Percentiles rank a stretch among this genome's conserved stretches.
These are phyloP conservation scores for Nakazawaea ishiwadae DNA, from an alignment of 805 yeast species.

Conservation along the genomic window DNA sequence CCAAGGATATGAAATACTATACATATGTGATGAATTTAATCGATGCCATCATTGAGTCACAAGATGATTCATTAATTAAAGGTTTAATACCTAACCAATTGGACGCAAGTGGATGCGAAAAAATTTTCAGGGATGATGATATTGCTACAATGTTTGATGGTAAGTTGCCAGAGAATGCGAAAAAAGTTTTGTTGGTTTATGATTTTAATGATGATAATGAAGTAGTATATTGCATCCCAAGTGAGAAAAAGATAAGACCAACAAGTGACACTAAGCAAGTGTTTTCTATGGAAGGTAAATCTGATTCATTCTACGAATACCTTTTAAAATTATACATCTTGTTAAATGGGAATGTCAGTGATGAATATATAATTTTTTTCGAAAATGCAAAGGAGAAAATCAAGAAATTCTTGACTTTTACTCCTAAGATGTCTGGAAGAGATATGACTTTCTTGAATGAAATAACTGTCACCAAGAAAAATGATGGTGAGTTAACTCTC, in stretches of 20 bases:
- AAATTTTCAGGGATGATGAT: slow-evolving; percentile 7
- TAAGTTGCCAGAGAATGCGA: neutral
- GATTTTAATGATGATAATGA: slow-evolving; percentile 11
- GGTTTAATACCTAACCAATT: slow-evolving; percentile 39
- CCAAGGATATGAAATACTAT: slow-evolving; percentile 42
- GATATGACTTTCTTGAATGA: slow-evolving; percentile 16
- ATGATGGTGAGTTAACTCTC: slow-evolving; percentile 14
- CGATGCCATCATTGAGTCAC: slow-evolving; percentile 18
- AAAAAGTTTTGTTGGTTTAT: slow-evolving; percentile 6
- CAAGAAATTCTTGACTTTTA: slow-evolving; percentile 34
- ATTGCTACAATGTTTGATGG: neutral
- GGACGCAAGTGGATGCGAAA: slow-evolving; percentile 48
- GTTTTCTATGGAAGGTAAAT: slow-evolving; percentile 10
- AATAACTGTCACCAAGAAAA: slow-evolving; percentile 20
- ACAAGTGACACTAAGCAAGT: slow-evolving; percentile 1
- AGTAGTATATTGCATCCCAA: slow-evolving; percentile 10
- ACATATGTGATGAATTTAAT: slow-evolving; percentile 31
- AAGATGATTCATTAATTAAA: slow-evolving; percentile 29
- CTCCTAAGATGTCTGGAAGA: slow-evolving; percentile 38
- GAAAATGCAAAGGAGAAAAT: slow-evolving; percentile 31
- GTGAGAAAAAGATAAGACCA: neutral
- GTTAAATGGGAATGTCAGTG: slow-evolving; percentile 31
- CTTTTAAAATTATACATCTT: slow-evolving; percentile 43
- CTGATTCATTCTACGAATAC: slow-evolving; percentile 45
- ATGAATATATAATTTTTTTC: slow-evolving; percentile 29